Percentiles rank a stretch among this genome's conserved stretches.
These are phyloP conservation scores for Fusarium tjaetaba DNA, from an alignment of 2,329 filamentous ascomycete species.

Conservation along the genomic window DNA sequence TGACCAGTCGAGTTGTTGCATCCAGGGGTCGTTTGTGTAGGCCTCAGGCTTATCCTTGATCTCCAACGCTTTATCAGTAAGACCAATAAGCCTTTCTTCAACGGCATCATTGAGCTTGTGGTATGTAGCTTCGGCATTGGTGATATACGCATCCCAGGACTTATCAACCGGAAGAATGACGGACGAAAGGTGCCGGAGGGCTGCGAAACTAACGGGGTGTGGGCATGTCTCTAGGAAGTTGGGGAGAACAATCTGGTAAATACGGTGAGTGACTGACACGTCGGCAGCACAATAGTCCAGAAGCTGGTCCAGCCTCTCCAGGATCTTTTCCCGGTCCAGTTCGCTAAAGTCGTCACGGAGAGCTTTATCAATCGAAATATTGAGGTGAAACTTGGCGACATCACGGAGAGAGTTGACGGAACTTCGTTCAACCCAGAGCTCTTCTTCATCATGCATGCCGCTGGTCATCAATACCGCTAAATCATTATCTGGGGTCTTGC, in stretches of 20 bases:
- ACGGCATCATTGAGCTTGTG: slow-evolving; percentile 80
- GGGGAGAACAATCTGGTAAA: slow-evolving; percentile 94
- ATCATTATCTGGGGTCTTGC: slow-evolving; percentile 75
- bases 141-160: slow-evolving; percentile 86
- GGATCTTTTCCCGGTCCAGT: slow-evolving; percentile 76
- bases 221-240: slow-evolving; percentile 90
- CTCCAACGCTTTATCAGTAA: slow-evolving; percentile 81
- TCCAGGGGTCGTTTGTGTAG: slow-evolving; percentile 86
- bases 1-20: slow-evolving; percentile 94
- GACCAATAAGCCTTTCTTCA: slow-evolving; percentile 74
- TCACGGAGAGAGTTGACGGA: slow-evolving; percentile 95
- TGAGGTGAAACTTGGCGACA: slow-evolving; percentile 95
- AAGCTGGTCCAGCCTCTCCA: slow-evolving; percentile 79
- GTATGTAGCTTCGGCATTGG: slow-evolving; percentile 87
- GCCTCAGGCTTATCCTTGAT: slow-evolving; percentile 74
- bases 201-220: slow-evolving; percentile 96
- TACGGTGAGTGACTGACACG: slow-evolving; percentile 89
- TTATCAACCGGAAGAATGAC: slow-evolving; percentile 92
- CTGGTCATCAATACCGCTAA: slow-evolving; percentile 76
- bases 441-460: slow-evolving; percentile 85
- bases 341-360: slow-evolving; percentile 87
- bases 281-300: slow-evolving; percentile 96
- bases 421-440: slow-evolving; percentile 93
- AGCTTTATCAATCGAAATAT: slow-evolving; percentile 90
- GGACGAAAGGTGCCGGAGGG: slow-evolving; percentile 89